A percentile compares a stretch with the other conserved stretches of the same genome.
Conservation (phyloP, 2,329 filamentous ascomycete species). For the Epichloe brachyelytri region DNA sequence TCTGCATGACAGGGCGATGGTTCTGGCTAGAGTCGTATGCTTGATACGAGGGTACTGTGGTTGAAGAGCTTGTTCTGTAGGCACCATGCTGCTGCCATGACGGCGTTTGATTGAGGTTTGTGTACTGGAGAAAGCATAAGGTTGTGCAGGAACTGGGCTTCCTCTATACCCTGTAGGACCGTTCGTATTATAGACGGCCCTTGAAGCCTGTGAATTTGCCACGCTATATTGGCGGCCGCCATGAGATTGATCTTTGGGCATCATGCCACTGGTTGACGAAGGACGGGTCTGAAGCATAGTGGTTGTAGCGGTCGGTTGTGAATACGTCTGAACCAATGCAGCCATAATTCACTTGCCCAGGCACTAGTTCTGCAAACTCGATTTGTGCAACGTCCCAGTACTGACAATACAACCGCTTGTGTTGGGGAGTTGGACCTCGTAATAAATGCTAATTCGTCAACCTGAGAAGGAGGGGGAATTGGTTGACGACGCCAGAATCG, state of each 20-base stretch:
- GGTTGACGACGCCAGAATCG: neutral
- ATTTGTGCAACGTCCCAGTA: neutral
- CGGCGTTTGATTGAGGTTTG: conserved; percentile 43
- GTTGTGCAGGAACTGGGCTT: conserved; percentile 50
- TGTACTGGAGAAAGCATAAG: conserved; percentile 65
- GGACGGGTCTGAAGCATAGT: conserved; percentile 66
- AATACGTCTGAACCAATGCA: conserved; percentile 70
- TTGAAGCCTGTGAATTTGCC: conserved; percentile 20
- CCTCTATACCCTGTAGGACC: conserved; percentile 39
- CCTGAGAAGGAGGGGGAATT: neutral
- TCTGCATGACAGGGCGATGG: conserved; percentile 14
- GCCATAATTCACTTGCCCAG: conserved; percentile 48
- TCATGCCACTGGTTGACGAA: conserved; percentile 36
- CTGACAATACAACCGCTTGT: neutral
- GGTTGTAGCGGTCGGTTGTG: conserved; percentile 60
- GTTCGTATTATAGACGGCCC: conserved; percentile 16
- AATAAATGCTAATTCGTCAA: neutral
- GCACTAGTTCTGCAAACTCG: neutral
- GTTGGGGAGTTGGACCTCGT: neutral
- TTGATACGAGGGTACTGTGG: conserved; percentile 25
- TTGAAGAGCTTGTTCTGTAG: conserved; percentile 35
- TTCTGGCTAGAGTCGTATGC: conserved; percentile 12
- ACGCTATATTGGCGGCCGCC: conserved; percentile 36
- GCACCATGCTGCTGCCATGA: conserved; percentile 38
- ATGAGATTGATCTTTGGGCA: conserved; percentile 38